Evolutionary conservation across 129 eudicot species (phyloP), one percentile per base, ranked within the genome.

Genomic region (Saposhnikovia divaricata): DNA sequence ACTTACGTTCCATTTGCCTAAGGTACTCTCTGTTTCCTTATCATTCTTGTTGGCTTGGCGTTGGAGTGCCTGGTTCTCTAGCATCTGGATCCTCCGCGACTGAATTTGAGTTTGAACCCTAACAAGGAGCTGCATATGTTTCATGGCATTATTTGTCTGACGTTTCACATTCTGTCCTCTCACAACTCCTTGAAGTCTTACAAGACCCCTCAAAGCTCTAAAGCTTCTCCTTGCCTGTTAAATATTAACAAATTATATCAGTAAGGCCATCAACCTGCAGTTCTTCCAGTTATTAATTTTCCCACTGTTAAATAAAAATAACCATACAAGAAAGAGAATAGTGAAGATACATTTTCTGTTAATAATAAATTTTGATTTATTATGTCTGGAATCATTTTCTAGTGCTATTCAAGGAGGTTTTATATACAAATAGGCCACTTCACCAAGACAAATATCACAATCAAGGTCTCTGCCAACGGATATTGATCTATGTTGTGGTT

Each of bases 91-190:
- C 81, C 99, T 83, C 72, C 97, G 84, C 0, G 98, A 90, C 78
- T 96, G 99, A 79, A 96, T 92, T 81, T 96, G 99, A 75, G 93
- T 89, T 87, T 96, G 99, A 68, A 96, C 93, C 72, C 93, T 90
- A 38, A 96, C 99, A 48, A 92, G 79, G 44, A 96, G 85, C 77
- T 96, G 99, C 99, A 92, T 90, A 55, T 89, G 92, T 82, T 92
- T 96, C 99, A 96, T 90, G 46, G 99, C 97, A 76, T 92, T 92
- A 77, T 79, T 72, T 13, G 99, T 96, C 53, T 96, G 99, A 48
- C 96, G 90, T 50, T 91, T 90, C 81, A 92, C 98, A 69, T 87
- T 96, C 37, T 89, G 93, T 42, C 99, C 91, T 85, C 92, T 88
- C 47, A 96, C 89, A 69, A 92, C 97, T 69, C 89, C 91, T 86